Base-by-base conservation (phyloP, 768 basidiomycete genomes). In the Tremella fuciformis region DNA sequence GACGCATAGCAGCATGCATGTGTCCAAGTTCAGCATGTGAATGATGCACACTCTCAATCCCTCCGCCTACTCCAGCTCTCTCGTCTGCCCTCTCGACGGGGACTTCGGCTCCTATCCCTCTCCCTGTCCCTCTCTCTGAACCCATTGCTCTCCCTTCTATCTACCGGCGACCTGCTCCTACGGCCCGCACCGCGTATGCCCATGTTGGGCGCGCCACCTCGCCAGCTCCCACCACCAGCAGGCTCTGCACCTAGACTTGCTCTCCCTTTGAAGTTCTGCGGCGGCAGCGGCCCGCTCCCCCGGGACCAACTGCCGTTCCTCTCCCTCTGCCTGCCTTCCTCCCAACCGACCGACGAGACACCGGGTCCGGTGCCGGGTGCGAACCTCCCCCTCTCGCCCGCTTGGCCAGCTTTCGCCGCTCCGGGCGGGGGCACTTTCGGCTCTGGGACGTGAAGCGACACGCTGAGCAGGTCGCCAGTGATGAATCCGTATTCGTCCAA, bases 391-490 rank as follows among this genome's bases (percentile, higher is more conserved):
- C 57, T 39, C 21, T 22, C 42, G 0, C 47, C 58, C 8, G 49
- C 21, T 9, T 22, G 16, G 15, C 56, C 52, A 13, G 58, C 50
- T 8, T 48, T 52, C 13, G 59, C 46, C 18, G 19, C 19, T 19
- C 15, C 1, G 8, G 13, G 18, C 25, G 25, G 29, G 16, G 34
- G 34, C 26, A 42, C 15, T 53, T 67, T 68, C 26, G 69, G 67
- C 55, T 69, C 69, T 3, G 71, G 69, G 0, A 73, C 56, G 46
- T 64, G 42, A 0, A 73, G 38, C 11, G 46, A 58, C 3, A 73
- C 67, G 21, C 58, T 61, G n/a, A 73, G 39, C 38, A 69, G 46
- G 60, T 73, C 71, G 15, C 71, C 71, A 6, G 71, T 70, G 11
- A 67, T 52, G 53, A 70, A 73, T 3, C 66, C 67, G 29, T 73